A percentile compares a stretch with the other conserved stretches of the same genome.
These are phyloP conservation scores for Schoenoplectus triqueter DNA, from an alignment of 202 grass and related monocot genomes.

Conservation along the genomic window DNA sequence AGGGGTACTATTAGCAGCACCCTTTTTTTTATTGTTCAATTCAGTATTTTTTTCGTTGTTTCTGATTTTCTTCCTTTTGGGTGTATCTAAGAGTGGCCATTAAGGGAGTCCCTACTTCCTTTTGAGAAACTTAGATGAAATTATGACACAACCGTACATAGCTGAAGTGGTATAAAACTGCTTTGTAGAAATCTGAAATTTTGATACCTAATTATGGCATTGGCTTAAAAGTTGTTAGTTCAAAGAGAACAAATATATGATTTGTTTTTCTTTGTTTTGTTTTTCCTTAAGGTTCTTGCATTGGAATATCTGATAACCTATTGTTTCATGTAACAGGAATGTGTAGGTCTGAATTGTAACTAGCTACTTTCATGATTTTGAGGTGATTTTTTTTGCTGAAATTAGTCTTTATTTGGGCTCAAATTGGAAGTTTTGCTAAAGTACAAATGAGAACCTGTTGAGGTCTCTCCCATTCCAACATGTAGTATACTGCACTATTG, in stretches of 20 bases:
- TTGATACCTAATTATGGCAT: background rate
- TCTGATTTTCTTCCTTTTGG: too few relatives aligned
- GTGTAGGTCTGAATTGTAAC: too few relatives aligned
- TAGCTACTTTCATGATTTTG: background rate
- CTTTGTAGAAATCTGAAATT: background rate
- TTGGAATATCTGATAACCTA: slow-evolving; percentile 62
- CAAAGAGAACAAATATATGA: background rate
- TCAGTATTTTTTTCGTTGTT: too few relatives aligned
- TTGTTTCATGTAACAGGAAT: too few relatives aligned
- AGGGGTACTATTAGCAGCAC: too few relatives aligned
- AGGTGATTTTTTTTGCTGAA: background rate
- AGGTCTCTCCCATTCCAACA: background rate
- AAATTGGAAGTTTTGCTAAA: background rate
- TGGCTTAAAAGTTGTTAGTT: background rate
- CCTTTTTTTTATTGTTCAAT: too few relatives aligned
- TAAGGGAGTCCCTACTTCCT: slow-evolving; percentile 90
- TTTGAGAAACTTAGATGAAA: slow-evolving; percentile 80
- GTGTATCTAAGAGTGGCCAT: background rate
- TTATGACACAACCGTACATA: slow-evolving; percentile 85
- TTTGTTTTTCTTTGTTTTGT: slow-evolving; percentile 26
- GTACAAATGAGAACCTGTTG: background rate
- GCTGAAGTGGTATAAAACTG: slow-evolving; percentile 73
- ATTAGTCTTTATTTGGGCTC: slow-evolving; percentile 7
- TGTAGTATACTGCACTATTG: background rate
- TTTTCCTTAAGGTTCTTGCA: slow-evolving; percentile 67